phyloP scores from a whole-genome alignment of 2,329 filamentous ascomycete genomes.

The Incumbomyces lentus region DNA sequence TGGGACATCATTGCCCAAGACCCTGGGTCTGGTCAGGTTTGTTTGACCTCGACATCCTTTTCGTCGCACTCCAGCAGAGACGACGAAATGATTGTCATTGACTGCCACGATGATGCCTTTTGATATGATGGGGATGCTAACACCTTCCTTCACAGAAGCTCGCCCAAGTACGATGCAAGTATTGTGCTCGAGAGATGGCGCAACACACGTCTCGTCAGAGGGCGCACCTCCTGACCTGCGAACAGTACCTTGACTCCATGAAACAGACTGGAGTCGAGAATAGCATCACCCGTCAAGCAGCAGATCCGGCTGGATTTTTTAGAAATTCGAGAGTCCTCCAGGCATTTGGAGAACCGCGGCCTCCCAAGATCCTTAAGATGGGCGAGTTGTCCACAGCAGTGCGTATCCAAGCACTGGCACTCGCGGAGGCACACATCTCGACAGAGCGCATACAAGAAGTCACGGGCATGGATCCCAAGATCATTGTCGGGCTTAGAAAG shows the following conservation, averaged over 20 bases:
- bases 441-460: constrained; percentile 21
- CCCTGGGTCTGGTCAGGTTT: constrained; percentile 18
- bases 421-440: constrained; percentile 20
- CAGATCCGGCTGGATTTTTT: constrained; percentile 20
- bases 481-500: constrained; percentile 17
- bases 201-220: constrained; percentile 23
- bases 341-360: constrained; percentile 14
- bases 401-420: constrained; percentile 20
- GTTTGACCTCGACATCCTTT: not conserved
- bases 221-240: constrained; percentile 20
- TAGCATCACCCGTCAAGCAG: constrained; percentile 21
- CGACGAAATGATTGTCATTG: not conserved
- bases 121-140: not conserved
- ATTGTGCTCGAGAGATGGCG: constrained; percentile 21
- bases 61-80: too few species aligned
- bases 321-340: constrained; percentile 15
- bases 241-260: constrained; percentile 21
- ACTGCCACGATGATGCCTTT: not conserved
- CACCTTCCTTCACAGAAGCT: constrained; percentile 14
- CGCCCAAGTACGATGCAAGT: constrained; percentile 23
- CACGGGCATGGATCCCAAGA: constrained; percentile 21
- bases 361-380: constrained; percentile 21
- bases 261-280: constrained; percentile 20
- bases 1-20: constrained; percentile 22
- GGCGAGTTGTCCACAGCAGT: constrained; percentile 19